These are phyloP conservation scores for Ceratocystis albifundus DNA, from an alignment of 2,329 filamentous ascomycete genomes.

Conservation along the genomic window DNA sequence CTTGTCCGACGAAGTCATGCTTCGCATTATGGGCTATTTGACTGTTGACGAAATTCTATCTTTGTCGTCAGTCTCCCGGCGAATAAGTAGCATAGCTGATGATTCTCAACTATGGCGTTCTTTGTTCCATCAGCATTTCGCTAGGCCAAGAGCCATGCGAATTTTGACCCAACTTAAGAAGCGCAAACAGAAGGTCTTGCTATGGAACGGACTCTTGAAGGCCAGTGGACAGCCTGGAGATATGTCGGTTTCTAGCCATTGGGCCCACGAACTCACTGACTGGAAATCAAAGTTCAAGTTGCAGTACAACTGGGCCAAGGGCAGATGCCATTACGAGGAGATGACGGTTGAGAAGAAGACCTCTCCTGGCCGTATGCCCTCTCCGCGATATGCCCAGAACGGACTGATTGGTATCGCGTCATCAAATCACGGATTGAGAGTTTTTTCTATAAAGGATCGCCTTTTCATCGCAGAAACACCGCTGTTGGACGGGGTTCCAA, in stretches of 20 bases:
- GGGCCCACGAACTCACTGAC: constrained; percentile 32
- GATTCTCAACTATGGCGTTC: constrained; percentile 88
- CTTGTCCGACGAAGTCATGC: constrained; percentile 76
- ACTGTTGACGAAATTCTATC: constrained; percentile 55
- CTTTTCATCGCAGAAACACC: constrained; percentile 1
- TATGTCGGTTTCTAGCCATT: not conserved
- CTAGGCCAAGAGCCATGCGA: not conserved
- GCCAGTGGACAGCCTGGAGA: not conserved
- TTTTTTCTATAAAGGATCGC: not conserved
- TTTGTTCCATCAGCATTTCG: constrained; percentile 44
- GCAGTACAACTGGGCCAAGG: constrained; percentile 80
- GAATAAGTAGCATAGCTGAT: constrained; percentile 58
- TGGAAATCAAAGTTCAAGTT: constrained; percentile 88
- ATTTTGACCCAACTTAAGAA: not conserved
- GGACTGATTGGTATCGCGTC: constrained; percentile 1
- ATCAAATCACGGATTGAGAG: not conserved
- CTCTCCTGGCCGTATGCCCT: not conserved
- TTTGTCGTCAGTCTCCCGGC: constrained; percentile 56
- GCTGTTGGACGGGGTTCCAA: not conserved
- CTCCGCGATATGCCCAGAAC: not conserved
- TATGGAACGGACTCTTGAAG: not conserved
- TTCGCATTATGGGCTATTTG: constrained; percentile 74
- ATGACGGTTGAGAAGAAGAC: not conserved
- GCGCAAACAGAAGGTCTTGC: not conserved
- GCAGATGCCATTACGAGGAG: constrained; percentile 44